These are phyloP conservation scores for Calendula officinalis DNA, from an alignment of 129 eudicot genomes.

Conservation along the genomic window DNA sequence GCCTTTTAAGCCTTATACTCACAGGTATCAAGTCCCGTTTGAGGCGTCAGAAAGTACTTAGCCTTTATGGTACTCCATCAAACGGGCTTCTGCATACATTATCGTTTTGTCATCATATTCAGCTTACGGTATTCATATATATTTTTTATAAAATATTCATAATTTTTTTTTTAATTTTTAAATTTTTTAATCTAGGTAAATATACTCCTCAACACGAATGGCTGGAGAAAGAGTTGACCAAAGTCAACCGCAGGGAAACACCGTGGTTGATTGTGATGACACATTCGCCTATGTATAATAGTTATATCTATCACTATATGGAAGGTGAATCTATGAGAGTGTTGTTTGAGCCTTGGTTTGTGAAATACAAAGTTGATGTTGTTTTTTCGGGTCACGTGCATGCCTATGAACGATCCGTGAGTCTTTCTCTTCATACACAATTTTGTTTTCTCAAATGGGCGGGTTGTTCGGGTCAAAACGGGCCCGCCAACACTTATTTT, in stretches of 20 bases:
- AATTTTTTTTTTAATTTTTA: neutral
- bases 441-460: too few species aligned
- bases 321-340: conserved; percentile 76
- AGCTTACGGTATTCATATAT: conserved; percentile 46
- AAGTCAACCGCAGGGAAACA: conserved; percentile 57
- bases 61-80: conserved; percentile 67
- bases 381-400: conserved; percentile 77
- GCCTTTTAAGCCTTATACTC: conserved; percentile 59
- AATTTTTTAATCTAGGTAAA: conserved; percentile 31
- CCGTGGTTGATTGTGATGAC: conserved; percentile 67
- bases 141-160: neutral
- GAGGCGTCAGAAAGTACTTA: conserved; percentile 53
- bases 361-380: conserved; percentile 54
- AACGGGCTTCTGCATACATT: conserved; percentile 67
- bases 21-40: conserved; percentile 53
- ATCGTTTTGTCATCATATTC: conserved; percentile 62
- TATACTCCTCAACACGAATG: conserved; percentile 58
- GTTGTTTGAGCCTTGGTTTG: conserved; percentile 55
- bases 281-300: conserved; percentile 65
- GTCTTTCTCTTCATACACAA: conserved; percentile 1
- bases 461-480: too few species aligned
- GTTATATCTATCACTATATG: conserved; percentile 63
- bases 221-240: conserved; percentile 47
- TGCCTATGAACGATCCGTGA: conserved; percentile 67
- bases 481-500: too few species aligned